phyloP scores from a whole-genome alignment of 2,329 filamentous ascomycete species.

The Anisogramma anomala region DNA sequence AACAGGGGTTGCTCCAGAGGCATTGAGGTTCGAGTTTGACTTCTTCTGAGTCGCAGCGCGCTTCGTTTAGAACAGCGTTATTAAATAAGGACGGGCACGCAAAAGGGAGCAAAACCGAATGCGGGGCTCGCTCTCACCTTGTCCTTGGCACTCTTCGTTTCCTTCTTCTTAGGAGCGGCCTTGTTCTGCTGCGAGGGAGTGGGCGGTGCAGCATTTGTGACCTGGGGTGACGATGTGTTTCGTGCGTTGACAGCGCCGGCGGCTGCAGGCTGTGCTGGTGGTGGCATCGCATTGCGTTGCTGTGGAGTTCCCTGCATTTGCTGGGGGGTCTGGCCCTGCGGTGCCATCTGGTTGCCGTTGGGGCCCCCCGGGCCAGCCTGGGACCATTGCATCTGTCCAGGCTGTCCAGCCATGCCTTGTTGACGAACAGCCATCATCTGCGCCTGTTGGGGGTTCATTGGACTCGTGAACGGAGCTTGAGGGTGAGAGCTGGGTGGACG shows the following conservation, averaged over 20 bases:
- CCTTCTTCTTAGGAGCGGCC: conserved; percentile 68
- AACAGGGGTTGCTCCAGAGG: conserved; percentile 43
- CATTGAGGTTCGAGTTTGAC: conserved; percentile 42
- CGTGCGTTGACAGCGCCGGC: conserved; percentile 34
- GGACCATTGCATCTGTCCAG: conserved; percentile 37
- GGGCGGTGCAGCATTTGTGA: conserved; percentile 56
- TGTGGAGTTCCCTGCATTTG: conserved; percentile 59
- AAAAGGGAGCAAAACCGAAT: conserved; percentile 7
- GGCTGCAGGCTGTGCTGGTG: conserved; percentile 47
- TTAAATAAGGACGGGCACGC: conserved; percentile 8
- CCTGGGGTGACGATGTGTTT: conserved; percentile 50
- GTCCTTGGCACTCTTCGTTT: conserved; percentile 49
- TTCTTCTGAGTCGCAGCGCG: conserved; percentile 50
- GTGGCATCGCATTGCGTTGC: conserved; percentile 51
- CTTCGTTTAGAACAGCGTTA: conserved; percentile 15
- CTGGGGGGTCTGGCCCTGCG: conserved; percentile 35
- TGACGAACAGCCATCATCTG: conserved; percentile 46
- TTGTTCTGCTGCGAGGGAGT: conserved; percentile 67
- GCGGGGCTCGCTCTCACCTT: conserved; percentile 45
- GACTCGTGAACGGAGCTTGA: conserved; percentile 38
- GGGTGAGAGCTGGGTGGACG: conserved; percentile 60
- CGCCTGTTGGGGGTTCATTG: conserved; percentile 49
- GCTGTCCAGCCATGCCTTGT: conserved; percentile 24
- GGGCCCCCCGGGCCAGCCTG: conserved; percentile 23
- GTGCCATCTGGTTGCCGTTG: conserved; percentile 31